Evolutionary conservation across 2,329 filamentous ascomycete genomes (phyloP), one percentile per base, ranked within the genome.

Genomic region (Rhinocladiella similis): DNA sequence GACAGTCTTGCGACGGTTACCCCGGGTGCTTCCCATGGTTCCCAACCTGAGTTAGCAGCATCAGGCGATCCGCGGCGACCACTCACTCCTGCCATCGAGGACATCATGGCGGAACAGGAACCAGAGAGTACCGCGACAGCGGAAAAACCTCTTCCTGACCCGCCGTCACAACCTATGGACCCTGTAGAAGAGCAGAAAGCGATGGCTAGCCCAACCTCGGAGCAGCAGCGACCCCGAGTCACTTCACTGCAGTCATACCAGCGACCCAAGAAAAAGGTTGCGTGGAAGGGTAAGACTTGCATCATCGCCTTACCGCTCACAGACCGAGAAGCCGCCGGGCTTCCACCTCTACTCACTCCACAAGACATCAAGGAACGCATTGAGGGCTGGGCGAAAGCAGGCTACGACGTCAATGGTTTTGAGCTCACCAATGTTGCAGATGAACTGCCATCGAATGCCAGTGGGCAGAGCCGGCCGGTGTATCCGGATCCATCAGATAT

Each of bases 271-370:
- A 91, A 89, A 70, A 90, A 87, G 73, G 78, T 92, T 2, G 80
- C 81, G 45, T 91, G 88, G 87, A 87, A 82, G 66, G 87, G 86
- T 55, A 91, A 90, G 74, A 85, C 83, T 57, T 90, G 90, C 51
- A 72, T 89, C 65, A 85, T 92, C 42, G 76, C 86, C 22, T 73
- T 92, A 18, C 89, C 89, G 5, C 75, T 81, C 45, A 85, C 89
- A 59, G 86, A 88, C 50, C 80, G 83, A 51, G 81, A 87, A 62
- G 87, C 87, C 18, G 77, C 80, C 42, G 68, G 68, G 25, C 70
- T 69, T 16, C 66, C 70, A 47, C 69, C 66, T 29, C 67, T 78
- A 20, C 60, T 79, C 47, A 73, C 68, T 1, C 66, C 66, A 9
- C 66, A 67, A 29, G 75, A 78, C 53, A 69, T 77, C 29, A 63